phyloP scores from a whole-genome alignment of 352 stramenopile species.

The Phytophthora cajani region DNA sequence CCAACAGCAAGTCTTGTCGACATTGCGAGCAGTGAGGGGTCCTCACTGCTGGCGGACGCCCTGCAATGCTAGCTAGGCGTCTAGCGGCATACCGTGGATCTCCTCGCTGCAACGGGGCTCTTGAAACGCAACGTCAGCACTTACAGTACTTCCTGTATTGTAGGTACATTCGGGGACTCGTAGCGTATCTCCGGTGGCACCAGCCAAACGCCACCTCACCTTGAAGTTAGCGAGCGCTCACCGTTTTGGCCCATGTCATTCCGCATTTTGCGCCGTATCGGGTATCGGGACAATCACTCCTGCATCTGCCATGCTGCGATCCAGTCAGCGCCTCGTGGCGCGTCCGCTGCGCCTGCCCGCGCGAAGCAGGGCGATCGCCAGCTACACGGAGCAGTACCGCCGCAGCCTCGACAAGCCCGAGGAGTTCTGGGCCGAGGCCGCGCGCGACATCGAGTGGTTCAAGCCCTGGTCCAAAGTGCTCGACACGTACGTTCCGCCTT shows the following conservation, averaged over 20 bases:
- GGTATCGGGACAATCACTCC: constrained; percentile 17
- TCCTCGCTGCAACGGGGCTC: neutral
- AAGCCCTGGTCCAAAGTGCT: constrained; percentile 53
- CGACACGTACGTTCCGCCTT: constrained; percentile 37
- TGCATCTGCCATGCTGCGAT: constrained; percentile 20
- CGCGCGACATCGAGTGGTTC: constrained; percentile 64
- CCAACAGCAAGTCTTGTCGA: constrained; percentile 22
- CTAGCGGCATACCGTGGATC: constrained; percentile 1
- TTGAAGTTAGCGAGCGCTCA: constrained; percentile 29
- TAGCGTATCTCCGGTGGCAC: constrained; percentile 12
- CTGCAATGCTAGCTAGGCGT: neutral
- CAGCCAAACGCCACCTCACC: constrained; percentile 15
- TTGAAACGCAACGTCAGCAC: constrained; percentile 30
- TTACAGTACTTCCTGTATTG: neutral
- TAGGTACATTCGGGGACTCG: neutral
- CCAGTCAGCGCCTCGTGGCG: constrained; percentile 1
- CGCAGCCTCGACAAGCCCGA: constrained; percentile 51
- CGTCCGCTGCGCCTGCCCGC: constrained; percentile 9
- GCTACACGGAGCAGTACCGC: constrained; percentile 52
- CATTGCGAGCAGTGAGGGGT: neutral
- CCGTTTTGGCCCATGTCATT: constrained; percentile 14
- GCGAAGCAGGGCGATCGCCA: constrained; percentile 24
- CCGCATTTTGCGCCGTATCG: constrained; percentile 18
- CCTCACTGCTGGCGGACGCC: too few relatives aligned
- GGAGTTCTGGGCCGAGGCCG: constrained; percentile 60